Conservation (phyloP, 179 eudicot genomes). For the Silene noctiflora region DNA sequence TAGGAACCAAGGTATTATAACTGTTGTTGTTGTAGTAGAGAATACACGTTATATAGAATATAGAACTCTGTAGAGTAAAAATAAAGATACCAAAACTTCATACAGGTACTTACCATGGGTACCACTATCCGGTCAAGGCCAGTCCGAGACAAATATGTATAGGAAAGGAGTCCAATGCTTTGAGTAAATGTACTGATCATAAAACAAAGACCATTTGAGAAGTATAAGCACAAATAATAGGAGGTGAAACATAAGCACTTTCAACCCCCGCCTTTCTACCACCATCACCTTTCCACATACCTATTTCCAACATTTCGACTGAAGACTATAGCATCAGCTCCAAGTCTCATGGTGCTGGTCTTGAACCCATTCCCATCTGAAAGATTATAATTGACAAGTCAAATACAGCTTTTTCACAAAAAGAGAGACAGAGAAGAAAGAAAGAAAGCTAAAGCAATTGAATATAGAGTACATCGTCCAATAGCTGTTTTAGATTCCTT, state of each 20-base stretch:
- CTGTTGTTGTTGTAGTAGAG: not conserved
- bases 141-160: slow-evolving; percentile 64
- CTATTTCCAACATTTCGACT: slow-evolving; percentile 45
- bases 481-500: slow-evolving; percentile 72
- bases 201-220: not conserved
- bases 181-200: slow-evolving; percentile 65
- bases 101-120: slow-evolving; percentile 58
- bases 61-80: not conserved
- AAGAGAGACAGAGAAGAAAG: not conserved
- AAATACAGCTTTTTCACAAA: slow-evolving; percentile 15
- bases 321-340: slow-evolving; percentile 90
- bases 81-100: not conserved
- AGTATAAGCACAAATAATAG: not conserved
- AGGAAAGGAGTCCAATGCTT: slow-evolving; percentile 88
- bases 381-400: slow-evolving; percentile 27
- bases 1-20: not conserved
- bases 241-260: not conserved
- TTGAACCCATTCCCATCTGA: slow-evolving; percentile 99
- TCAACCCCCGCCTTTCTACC: not conserved
- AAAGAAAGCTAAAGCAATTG: not conserved
- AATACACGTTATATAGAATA: not conserved
- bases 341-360: slow-evolving; percentile 92
- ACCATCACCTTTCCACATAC: slow-evolving; percentile 27
- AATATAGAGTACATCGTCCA: slow-evolving; percentile 62
- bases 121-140: slow-evolving; percentile 85